These are phyloP conservation scores for Suhomyces panamericanus DNA, from an alignment of 1,139 yeast genomes.

Conservation along the genomic window DNA sequence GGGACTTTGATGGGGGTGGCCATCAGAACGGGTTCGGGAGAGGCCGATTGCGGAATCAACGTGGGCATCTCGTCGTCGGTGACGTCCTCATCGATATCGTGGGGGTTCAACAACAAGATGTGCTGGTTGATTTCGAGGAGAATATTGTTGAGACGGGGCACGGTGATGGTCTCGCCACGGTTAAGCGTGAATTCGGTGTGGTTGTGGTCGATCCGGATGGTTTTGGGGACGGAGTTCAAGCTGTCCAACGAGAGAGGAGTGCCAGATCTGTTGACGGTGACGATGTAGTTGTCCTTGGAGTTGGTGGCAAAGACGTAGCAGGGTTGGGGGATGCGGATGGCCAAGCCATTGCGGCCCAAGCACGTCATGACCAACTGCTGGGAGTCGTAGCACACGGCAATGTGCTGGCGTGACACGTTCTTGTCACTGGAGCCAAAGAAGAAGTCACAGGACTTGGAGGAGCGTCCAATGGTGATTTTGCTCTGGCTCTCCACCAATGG, in stretches of 20 bases:
- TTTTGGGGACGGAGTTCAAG: constrained; percentile 25
- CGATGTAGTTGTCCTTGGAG: constrained; percentile 30
- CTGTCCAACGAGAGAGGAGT: constrained; percentile 19
- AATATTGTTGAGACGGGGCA: constrained; percentile 59
- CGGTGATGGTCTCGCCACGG: constrained; percentile 51
- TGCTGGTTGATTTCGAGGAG: constrained; percentile 64
- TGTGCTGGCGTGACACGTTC: constrained; percentile 69
- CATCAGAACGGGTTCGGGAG: constrained; percentile 5
- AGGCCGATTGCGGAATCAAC: constrained; percentile 17
- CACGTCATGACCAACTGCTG: constrained; percentile 49
- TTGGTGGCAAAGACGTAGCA: constrained; percentile 37
- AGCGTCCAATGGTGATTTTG: constrained; percentile 55
- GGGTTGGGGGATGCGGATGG: constrained; percentile 56
- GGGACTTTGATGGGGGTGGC: constrained; percentile 12
- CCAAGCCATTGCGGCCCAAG: constrained; percentile 70
- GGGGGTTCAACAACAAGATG: constrained; percentile 53
- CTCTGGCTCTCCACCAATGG: constrained; percentile 30
- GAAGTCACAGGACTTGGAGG: constrained; percentile 61
- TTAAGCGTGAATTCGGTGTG: constrained; percentile 60
- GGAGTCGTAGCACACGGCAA: constrained; percentile 31
- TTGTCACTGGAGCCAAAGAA: constrained; percentile 55
- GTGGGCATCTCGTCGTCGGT: constrained; percentile 43
- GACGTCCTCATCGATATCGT: constrained; percentile 42
- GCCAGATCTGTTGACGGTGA: constrained; percentile 32
- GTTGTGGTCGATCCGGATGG: constrained; percentile 44